phyloP scores from a whole-genome alignment of 768 basidiomycete genomes.

The Suillus decipiens region DNA sequence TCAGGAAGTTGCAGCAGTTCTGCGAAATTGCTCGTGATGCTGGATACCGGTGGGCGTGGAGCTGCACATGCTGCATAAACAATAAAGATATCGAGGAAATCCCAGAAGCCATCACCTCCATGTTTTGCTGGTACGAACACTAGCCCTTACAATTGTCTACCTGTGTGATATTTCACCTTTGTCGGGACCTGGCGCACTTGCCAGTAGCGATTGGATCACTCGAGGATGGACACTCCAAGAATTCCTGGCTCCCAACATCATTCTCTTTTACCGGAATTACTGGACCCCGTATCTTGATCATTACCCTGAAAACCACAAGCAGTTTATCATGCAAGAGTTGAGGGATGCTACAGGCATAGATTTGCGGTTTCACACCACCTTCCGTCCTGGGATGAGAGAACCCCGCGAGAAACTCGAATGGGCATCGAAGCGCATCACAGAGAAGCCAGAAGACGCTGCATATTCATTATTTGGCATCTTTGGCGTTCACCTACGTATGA shows the following conservation, averaged over 20 bases:
- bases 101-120: background rate
- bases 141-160: background rate
- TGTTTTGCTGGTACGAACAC: background rate
- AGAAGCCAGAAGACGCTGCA: background rate
- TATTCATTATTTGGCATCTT: background rate
- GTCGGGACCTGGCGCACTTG: background rate
- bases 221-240: slow-evolving; percentile 5
- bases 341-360: background rate
- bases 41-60: background rate
- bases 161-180: background rate
- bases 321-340: background rate
- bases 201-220: background rate
- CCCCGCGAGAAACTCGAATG: background rate
- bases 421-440: background rate
- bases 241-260: background rate
- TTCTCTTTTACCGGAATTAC: slow-evolving; percentile 24
- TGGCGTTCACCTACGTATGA: background rate
- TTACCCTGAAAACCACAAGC: background rate
- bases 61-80: background rate
- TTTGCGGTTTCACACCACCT: background rate
- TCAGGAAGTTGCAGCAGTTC: background rate
- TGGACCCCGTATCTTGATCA: slow-evolving; percentile 19
- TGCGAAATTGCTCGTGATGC: background rate
- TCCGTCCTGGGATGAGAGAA: background rate
- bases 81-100: background rate